Evolutionary conservation across 495 filamentous ascomycete genomes (phyloP), one percentile per base, ranked within the genome.

Genomic region (Hypoxylon trugodes): DNA sequence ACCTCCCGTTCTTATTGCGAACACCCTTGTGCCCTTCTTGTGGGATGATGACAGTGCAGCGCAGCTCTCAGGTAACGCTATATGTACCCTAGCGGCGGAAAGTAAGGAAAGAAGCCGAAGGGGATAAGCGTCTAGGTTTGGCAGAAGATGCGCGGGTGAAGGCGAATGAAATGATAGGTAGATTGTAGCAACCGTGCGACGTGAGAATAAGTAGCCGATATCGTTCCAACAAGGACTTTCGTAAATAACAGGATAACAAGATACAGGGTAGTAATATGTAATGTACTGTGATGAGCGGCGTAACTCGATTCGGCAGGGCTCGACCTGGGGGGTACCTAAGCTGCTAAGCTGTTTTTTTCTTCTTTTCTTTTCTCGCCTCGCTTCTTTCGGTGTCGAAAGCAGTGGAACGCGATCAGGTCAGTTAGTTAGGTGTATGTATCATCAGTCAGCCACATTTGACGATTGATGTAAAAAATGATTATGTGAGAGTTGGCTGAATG

Each of bases 241-340:
- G n/a, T n/a, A n/a, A n/a, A n/a, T n/a, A n/a, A n/a, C n/a, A n/a
- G 35, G 42, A 32, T 48, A 48, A 48, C 18, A 19, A 48, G 10
- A 48, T 12, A 32, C 26, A 48, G 45, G 45, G 45, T 48, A 16
- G 45, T 48, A 48, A 32, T 48, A 48, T n/a, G 32, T 12, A 35
- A 16, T 15, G 13, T 15, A 15, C 2, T n/a, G 36, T 38, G 8
- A 15, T 38, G 13, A 48, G n/a, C n/a, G n/a, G n/a, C n/a, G n/a
- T n/a, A n/a, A n/a, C n/a, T n/a, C n/a, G n/a, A n/a, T n/a, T n/a
- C n/a, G n/a, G n/a, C n/a, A n/a, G n/a, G n/a, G n/a, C n/a, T n/a
- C n/a, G n/a, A n/a, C n/a, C n/a, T n/a, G n/a, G n/a, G n/a, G n/a
- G n/a, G n/a, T n/a, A n/a, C n/a, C n/a, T n/a, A n/a, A n/a, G n/a